Evolutionary conservation across 1,284 basidiomycete species (phyloP), one percentile per base, ranked within the genome.

Genomic region (Mycosarcoma maydis): DNA sequence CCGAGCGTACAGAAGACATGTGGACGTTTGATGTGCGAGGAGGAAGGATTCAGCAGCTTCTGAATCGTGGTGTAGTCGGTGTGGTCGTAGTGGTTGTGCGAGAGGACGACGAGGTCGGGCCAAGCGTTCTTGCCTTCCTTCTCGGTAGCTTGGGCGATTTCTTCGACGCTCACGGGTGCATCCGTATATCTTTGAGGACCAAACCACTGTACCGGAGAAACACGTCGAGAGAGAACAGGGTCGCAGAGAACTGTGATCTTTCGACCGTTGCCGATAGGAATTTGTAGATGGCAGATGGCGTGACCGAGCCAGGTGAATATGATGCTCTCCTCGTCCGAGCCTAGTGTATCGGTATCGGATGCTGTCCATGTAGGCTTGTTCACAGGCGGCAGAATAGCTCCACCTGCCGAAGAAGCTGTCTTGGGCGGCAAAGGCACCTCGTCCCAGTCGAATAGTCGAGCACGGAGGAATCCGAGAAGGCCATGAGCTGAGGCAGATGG

Each of bases 81-180:
- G 36, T 77, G 75, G 34, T 77, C 75, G 54, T 77, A 77, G 42
- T 77, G 75, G 47, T 75, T 77, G 61, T 76, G 74, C 26, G 54
- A 64, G 38, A 77, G 51, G 29, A 66, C 61, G 24, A 77, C 43
- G 16, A 74, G 50, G 38, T 77, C 64, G 1, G 73, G 75, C 73
- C 73, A 75, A 1, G 62, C 70, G 23, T 58, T 50, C 17, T 54
- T 58, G 45, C 53, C 65, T 11, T 48, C 40, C 17, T 34, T 37
- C 6, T 52, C 45, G 27, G 57, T 53, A 13, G 51, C 70, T 1
- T 32, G 22, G 20, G 52, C 56, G 30, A 77, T 71, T 24, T 59
- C 59, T n/a, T 52, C 47, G 3, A 76, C 65, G 29, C 55, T 60
- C 29, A 75, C 73, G 5, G 73, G 73, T 1, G 73, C 48, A 14